phyloP scores from a whole-genome alignment of 2,329 filamentous ascomycete species.

The Clonostachys rosea region DNA sequence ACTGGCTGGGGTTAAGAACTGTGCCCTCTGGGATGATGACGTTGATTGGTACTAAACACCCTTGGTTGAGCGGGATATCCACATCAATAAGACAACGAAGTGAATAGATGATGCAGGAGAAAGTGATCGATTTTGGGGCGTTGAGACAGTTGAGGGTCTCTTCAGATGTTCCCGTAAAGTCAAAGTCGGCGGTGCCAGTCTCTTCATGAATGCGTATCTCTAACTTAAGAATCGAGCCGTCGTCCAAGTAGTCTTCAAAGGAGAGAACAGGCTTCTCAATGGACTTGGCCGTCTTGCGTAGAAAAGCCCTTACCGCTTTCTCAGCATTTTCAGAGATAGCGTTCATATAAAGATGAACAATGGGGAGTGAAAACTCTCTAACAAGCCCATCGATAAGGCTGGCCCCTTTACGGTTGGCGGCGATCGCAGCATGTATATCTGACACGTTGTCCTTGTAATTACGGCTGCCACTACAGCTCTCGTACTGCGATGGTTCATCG shows the following conservation, averaged over 20 bases:
- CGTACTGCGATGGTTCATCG: conserved; percentile 69
- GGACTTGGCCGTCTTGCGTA: conserved; percentile 27
- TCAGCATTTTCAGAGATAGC: conserved; percentile 35
- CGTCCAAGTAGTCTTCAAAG: conserved; percentile 25
- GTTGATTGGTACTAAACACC: conserved; percentile 26
- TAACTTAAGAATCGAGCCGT: conserved; percentile 25
- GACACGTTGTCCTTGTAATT: conserved; percentile 81
- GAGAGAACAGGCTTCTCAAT: conserved; percentile 25
- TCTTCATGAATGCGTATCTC: conserved; percentile 20
- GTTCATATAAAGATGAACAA: conserved; percentile 58
- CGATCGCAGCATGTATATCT: conserved; percentile 81
- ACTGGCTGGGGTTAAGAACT: conserved; percentile 22
- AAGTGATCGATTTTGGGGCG: conserved; percentile 24
- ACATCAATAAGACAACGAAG: conserved; percentile 23
- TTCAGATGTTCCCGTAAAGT: conserved; percentile 26
- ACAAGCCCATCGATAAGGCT: conserved; percentile 68
- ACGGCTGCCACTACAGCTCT: conserved; percentile 73
- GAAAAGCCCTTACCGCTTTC: conserved; percentile 15
- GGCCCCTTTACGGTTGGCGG: conserved; percentile 83
- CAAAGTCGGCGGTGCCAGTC: conserved; percentile 35
- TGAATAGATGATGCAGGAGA: conserved; percentile 30
- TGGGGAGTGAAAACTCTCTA: conserved; percentile 65
- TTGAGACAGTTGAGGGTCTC: conserved; percentile 28
- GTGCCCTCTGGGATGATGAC: conserved; percentile 21
- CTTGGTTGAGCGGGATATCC: conserved; percentile 32